Evolutionary conservation across 1,284 basidiomycete species (phyloP), one percentile per base, ranked within the genome.

Genomic region (Rhizoctonia solani): DNA sequence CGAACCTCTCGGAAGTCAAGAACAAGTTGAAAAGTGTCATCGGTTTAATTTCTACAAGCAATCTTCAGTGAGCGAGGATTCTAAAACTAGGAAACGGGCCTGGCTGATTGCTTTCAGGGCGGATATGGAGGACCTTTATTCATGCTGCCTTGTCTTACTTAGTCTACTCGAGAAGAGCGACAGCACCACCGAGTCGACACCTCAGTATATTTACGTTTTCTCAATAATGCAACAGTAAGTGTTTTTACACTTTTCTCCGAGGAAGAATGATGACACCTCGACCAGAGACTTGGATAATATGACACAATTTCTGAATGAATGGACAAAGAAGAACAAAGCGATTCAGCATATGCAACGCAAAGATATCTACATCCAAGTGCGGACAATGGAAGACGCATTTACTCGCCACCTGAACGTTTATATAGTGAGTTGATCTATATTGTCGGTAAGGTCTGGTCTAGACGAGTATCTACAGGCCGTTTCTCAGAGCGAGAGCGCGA

Each of bases 161-260:
- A 9, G 53, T 8, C 1, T 63, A 14, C 19, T 63, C 4, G 59
- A 39, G 9, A 14, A 37, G 8, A 11, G 41, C 8, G 6, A 11
- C 1, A n/a, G 34, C 9, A 30, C 19, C 5, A 3, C 21, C 4
- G 37, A 39, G 16, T 8, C n/a, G 1, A 23, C 47, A 16, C 23
- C 25, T 9, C n/a, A 30, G 25, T 63, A 52, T 29, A 25, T 19
- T 4, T 52, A 53, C 25, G 34, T 14, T 3, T 21, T 63, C 42
- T 21, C 49, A 0, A 39, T 9, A 27, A 63, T 63, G 47, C 16
- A 53, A n/a, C 46, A 19, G 59, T 63, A 29, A 14, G 59, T 39
- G 42, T 21, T 32, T 42, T 42, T 19, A 1, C 14, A 29, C 34
- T 13, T 39, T 19, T 11, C 32, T 8, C 25, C 21, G 34, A 39